phyloP scores from a whole-genome alignment of 2,329 filamentous ascomycete species.

The Trichophyton equinum region DNA sequence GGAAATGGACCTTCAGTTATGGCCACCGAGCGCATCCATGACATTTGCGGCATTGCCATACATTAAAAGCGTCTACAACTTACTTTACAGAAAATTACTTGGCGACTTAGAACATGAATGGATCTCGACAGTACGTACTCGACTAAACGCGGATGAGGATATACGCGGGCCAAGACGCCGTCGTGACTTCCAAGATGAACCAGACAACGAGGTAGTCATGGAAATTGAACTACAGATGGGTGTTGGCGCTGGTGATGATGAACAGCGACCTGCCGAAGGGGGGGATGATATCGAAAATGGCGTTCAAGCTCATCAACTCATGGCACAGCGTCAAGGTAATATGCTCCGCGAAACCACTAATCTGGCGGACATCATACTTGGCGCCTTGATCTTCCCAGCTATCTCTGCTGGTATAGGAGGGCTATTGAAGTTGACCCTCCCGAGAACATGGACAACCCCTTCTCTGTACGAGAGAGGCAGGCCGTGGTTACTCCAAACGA shows the following conservation, averaged over 20 bases:
- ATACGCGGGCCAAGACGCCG: conserved; percentile 16
- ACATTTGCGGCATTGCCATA: conserved; percentile 56
- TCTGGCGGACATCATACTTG: conserved; percentile 49
- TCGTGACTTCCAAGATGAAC: conserved; percentile 24
- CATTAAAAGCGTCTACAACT: conserved; percentile 50
- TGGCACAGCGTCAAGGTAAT: conserved; percentile 34
- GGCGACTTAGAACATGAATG: conserved; percentile 46
- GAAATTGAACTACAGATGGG: conserved; percentile 42
- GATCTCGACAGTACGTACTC: conserved; percentile 51
- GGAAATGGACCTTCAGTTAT: conserved; percentile 43
- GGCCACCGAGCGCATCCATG: conserved; percentile 55
- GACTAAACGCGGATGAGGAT: conserved; percentile 29
- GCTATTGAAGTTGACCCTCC: conserved; percentile 55
- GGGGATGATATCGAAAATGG: conserved; percentile 9
- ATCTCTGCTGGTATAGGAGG: conserved; percentile 71
- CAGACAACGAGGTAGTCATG: conserved; percentile 34
- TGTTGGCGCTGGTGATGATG: conserved; percentile 32
- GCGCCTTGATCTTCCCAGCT: conserved; percentile 65
- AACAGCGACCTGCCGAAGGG: conserved; percentile 17
- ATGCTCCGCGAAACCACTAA: conserved; percentile 42
- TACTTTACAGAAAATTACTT: conserved; percentile 49
- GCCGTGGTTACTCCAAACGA: conserved; percentile 61
- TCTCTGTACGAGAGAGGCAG: conserved; percentile 32
- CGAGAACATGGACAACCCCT: conserved; percentile 51
- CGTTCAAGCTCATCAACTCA: conserved; percentile 19